Evolutionary conservation across 148 eudicot genomes (phyloP).

Genomic region (Nepenthes mirabilis): DNA sequence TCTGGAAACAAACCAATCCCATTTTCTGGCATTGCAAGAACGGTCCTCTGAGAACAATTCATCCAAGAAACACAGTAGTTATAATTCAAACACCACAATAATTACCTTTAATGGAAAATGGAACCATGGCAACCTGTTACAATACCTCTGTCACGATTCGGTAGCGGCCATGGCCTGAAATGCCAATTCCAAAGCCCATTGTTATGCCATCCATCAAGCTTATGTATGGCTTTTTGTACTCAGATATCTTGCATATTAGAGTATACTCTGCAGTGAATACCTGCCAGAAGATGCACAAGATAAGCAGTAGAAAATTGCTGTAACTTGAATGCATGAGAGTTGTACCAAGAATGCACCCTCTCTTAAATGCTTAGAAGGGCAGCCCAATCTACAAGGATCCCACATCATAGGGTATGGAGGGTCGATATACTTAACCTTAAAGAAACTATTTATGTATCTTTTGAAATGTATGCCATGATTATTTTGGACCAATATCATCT

Average conservation of each 20-base stretch:
- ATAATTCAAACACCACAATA: background rate
- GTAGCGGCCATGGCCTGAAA: conserved; percentile 92
- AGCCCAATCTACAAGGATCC: no score
- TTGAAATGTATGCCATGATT: no score
- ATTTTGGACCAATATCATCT: no score
- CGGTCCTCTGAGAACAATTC: conserved; percentile 51
- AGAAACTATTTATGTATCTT: no score
- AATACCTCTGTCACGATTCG: conserved; percentile 88
- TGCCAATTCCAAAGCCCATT: conserved; percentile 97
- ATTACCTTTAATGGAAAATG: background rate
- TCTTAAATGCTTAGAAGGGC: no score
- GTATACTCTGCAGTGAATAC: conserved; percentile 83
- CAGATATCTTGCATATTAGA: conserved; percentile 75
- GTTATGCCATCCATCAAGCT: conserved; percentile 95
- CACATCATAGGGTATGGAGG: no score
- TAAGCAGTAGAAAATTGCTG: background rate
- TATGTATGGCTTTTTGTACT: conserved; percentile 86
- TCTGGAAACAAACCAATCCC: conserved; percentile 98
- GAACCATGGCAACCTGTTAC: background rate
- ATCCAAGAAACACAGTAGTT: background rate
- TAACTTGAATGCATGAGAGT: no score
- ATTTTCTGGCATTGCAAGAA: conserved; percentile 98
- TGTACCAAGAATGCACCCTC: no score
- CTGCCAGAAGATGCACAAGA: conserved; percentile 21
- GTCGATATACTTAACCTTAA: no score